Base-by-base conservation (phyloP, 1,284 basidiomycete genomes). In the Cutaneotrichosporon cavernicola region DNA sequence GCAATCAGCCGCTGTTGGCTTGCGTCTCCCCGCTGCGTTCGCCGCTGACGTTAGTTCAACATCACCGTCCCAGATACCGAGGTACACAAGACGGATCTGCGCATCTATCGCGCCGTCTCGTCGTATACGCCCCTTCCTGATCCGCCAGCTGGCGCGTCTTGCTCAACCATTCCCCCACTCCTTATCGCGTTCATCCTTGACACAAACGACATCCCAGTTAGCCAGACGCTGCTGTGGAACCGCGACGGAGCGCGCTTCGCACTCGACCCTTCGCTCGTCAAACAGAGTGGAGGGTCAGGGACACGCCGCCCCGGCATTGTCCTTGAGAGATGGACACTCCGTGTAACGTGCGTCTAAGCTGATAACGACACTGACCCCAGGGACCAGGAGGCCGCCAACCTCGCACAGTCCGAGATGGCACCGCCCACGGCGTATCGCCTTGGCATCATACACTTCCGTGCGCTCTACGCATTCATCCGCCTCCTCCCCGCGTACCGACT, bases 131-230 rank as follows among this genome's bases (percentile, higher is more conserved):
- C 66, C 11, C 50, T 61, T 14, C 60, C 64, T 0, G 65, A 63
- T 13, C 22, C 58, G 16, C 55, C 55, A 30, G 26, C 32, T 9
- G 57, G 59, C 13, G 36, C 58, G 14, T 63, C 68, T 1, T 58
- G 68, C 18, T 68, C 65, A 40, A 67, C 68, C 14, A 69, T 80
- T n/a, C 79, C 79, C 6, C 79, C 79, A 1, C 69, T 80, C 0
- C 69, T 81, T 13, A 68, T 81, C 52, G 77, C 79, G 3, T 79
- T 81, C 67, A 78, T 76, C 21, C 72, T 81, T 26, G 80, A 81
- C 66, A 76, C 76, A 2, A 74, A 71, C 46, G 77, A 80, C 62
- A 62, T 81, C 16, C 76, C 75, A 0, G 68, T 66, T 18, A 72
- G 73, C 30, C 77, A 79, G 58, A 75, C 76, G 4, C 56, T 79